phyloP scores from a whole-genome alignment of 2,329 filamentous ascomycete genomes.

The Polytolypa hystricis region DNA sequence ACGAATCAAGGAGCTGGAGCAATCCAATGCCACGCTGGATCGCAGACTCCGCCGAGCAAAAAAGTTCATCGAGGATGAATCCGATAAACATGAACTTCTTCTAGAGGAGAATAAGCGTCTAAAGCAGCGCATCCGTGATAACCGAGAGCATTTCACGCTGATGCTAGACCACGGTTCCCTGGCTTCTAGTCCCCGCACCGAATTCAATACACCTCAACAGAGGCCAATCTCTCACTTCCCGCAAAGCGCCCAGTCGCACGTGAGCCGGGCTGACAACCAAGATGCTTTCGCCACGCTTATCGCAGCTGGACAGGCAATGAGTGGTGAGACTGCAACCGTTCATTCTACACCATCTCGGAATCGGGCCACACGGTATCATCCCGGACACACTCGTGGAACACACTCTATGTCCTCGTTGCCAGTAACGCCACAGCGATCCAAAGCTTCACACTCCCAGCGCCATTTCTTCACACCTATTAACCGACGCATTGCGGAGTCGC shows the following conservation, averaged over 20 bases:
- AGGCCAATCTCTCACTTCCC: conserved; percentile 31
- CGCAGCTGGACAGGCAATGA: conserved; percentile 62
- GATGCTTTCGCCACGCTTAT: conserved; percentile 68
- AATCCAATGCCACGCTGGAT: conserved; percentile 53
- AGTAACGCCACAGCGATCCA: conserved; percentile 55
- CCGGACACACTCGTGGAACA: conserved; percentile 59
- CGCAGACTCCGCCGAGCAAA: conserved; percentile 62
- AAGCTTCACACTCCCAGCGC: conserved; percentile 38
- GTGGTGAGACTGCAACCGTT: conserved; percentile 63
- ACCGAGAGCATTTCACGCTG: conserved; percentile 72
- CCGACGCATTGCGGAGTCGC: conserved; percentile 50
- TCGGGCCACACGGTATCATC: conserved; percentile 38
- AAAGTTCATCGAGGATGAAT: conserved; percentile 65
- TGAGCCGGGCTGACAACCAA: conserved; percentile 43
- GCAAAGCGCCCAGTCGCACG: conserved; percentile 28
- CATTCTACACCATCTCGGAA: conserved; percentile 56
- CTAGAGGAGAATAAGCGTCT: conserved; percentile 66
- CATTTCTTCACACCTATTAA: conserved; percentile 49
- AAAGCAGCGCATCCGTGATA: conserved; percentile 75
- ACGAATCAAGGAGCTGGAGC: conserved; percentile 54
- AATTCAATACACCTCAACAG: conserved; percentile 35
- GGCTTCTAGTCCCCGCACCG: conserved; percentile 47
- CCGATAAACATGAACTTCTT: conserved; percentile 60
- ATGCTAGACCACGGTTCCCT: conserved; percentile 64
- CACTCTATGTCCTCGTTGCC: conserved; percentile 81